These are phyloP conservation scores for Tylopilus rubrobrunneus DNA, from an alignment of 768 basidiomycete species.

Conservation along the genomic window DNA sequence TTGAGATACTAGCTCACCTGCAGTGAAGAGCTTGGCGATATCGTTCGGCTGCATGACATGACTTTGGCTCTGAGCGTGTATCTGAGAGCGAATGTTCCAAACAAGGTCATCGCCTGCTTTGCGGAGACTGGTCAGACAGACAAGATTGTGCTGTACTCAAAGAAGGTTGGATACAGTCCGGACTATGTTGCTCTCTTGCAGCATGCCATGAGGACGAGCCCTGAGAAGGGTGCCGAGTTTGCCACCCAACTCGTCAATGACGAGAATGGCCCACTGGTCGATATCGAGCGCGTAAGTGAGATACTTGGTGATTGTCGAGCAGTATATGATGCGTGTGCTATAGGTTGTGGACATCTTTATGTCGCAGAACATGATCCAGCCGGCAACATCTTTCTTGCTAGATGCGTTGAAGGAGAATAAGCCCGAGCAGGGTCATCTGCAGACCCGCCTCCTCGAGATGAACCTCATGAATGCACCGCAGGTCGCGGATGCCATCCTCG, in stretches of 20 bases:
- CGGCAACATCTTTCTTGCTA: conserved; percentile 94
- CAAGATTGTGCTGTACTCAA: conserved; percentile 96
- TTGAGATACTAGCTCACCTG: conserved; percentile 72
- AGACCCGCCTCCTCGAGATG: conserved; percentile 97
- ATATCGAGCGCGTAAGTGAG: conserved; percentile 76
- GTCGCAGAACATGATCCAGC: conserved; percentile 99
- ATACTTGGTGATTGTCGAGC: not conserved
- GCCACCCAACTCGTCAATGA: conserved; percentile 94
- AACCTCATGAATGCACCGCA: conserved; percentile 97
- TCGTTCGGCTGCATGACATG: conserved; percentile 93
- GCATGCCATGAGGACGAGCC: conserved; percentile 93
- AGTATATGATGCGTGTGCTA: not conserved
- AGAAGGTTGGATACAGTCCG: conserved; percentile 92
- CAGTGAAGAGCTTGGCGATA: conserved; percentile 96
- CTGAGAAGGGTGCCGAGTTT: conserved; percentile 98
- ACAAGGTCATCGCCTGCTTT: conserved; percentile 98
- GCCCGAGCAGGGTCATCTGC: conserved; percentile 92
- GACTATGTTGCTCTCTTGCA: conserved; percentile 92
- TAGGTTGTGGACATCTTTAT: conserved; percentile 98
- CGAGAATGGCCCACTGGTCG: conserved; percentile 87
- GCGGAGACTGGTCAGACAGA: conserved; percentile 98
- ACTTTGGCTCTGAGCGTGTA: conserved; percentile 97
- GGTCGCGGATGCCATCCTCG: conserved; percentile 97
- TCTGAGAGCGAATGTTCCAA: conserved; percentile 94
- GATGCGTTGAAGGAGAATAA: conserved; percentile 99